A percentile compares a stretch with the other conserved stretches of the same genome.
These are phyloP conservation scores for Ceratobasidium sp. DNA, from an alignment of 1,284 basidiomycete genomes.

Conservation along the genomic window DNA sequence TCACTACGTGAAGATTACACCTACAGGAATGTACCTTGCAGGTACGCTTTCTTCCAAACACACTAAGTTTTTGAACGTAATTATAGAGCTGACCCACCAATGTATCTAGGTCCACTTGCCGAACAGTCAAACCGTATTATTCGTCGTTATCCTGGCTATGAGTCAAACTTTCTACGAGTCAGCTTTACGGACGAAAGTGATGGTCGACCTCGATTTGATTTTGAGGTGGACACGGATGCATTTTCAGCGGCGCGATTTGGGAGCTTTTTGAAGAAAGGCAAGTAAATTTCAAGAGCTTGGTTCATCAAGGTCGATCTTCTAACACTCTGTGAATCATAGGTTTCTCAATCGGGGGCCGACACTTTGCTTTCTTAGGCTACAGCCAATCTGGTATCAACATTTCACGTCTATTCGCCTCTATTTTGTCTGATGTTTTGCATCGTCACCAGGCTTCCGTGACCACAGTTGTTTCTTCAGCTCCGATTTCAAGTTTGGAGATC, in stretches of 20 bases:
- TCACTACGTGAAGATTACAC: conserved; percentile 37
- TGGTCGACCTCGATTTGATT: conserved; percentile 25
- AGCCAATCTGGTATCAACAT: conserved; percentile 29
- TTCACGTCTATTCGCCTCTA: neutral
- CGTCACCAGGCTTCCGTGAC: conserved; percentile 2
- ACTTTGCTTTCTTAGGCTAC: conserved; percentile 36
- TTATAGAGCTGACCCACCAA: neutral
- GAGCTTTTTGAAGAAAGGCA: conserved; percentile 23
- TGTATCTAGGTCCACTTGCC: conserved; percentile 28
- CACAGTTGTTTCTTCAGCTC: conserved; percentile 27
- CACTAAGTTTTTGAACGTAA: too few relatives aligned
- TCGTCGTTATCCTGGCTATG: conserved; percentile 26
- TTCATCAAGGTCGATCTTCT: neutral
- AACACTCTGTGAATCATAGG: neutral
- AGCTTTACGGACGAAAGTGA: conserved; percentile 42
- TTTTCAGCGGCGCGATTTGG: conserved; percentile 34
- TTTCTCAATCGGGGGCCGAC: conserved; percentile 17
- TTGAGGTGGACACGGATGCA: conserved; percentile 37
- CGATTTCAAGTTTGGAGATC: neutral
- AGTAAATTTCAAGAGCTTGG: neutral
- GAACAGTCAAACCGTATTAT: conserved; percentile 44
- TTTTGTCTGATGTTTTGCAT: neutral
- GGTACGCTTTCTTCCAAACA: conserved; percentile 2
- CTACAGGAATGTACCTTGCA: conserved; percentile 17
- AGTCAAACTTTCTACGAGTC: conserved; percentile 43